Conservation (phyloP, 495 filamentous ascomycete genomes). For the Lepidopterella palustris region DNA sequence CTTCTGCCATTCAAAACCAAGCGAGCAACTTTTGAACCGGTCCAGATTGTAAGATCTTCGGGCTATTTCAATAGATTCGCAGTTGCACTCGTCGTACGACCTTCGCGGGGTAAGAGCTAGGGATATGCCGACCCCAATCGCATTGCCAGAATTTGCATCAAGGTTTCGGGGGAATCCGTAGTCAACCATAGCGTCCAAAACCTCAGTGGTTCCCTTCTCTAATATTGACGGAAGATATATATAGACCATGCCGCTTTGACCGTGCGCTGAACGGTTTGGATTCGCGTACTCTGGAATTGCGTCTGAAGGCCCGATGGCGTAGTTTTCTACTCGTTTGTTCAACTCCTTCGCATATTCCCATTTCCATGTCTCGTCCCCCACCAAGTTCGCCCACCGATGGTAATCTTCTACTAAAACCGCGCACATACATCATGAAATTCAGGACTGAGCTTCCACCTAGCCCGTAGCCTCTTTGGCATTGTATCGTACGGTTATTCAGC, state of each 20-base stretch:
- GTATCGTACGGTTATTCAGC: slow-evolving; percentile 12
- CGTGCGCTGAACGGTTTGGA: slow-evolving; percentile 15
- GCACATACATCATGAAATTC: slow-evolving; percentile 23
- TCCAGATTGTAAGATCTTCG: slow-evolving; percentile 22
- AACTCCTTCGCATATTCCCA: slow-evolving; percentile 19
- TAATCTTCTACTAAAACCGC: slow-evolving; percentile 21
- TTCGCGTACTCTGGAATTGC: slow-evolving; percentile 15
- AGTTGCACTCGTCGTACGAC: slow-evolving; percentile 23
- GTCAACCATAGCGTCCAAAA: slow-evolving; percentile 13
- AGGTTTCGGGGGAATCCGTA: slow-evolving; percentile 14
- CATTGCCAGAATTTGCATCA: slow-evolving; percentile 21
- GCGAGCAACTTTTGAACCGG: slow-evolving; percentile 8
- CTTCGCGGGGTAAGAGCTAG: slow-evolving; percentile 7
- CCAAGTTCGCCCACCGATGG: slow-evolving; percentile 22
- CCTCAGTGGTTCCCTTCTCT: slow-evolving; percentile 7
- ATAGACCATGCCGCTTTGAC: slow-evolving; percentile 9
- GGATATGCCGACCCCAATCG: slow-evolving; percentile 19
- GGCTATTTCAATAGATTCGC: slow-evolving; percentile 20
- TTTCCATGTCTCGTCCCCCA: slow-evolving; percentile 22
- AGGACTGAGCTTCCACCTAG: slow-evolving; percentile 21
- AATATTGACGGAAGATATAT: slow-evolving; percentile 14
- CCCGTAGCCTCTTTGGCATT: slow-evolving; percentile 16
- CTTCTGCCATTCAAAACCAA: slow-evolving; percentile 14
- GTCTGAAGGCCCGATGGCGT: slow-evolving; percentile 1
- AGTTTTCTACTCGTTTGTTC: slow-evolving; percentile 18